Base-by-base conservation (phyloP, 768 basidiomycete species). In the Termitomyces sp. region DNA sequence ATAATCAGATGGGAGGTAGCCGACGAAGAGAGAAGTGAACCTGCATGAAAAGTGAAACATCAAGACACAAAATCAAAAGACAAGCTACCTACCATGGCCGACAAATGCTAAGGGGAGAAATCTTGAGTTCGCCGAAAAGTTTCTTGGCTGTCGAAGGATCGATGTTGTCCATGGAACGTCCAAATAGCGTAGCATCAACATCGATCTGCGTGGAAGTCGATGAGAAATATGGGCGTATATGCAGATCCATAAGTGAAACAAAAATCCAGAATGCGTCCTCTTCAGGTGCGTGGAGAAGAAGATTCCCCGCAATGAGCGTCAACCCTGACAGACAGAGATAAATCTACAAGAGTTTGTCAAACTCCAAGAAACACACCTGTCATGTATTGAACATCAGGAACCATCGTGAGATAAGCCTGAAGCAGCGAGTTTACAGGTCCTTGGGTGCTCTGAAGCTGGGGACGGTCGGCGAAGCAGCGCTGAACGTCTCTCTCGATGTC, bases 251-350 rank as follows among this genome's bases (percentile, higher is more conserved):
- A 61, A 93, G 73, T 3, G 90, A 90, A 1, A 90, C 79, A 66
- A 93, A 92, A 20, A 89, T 92, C 91, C 91, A 94, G 69, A 94
- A 94, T 0, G 89, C 91, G 62, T 94, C 92, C 67, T 94, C 92
- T 61, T 94, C 91, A 0, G 91, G 92, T 0, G 89, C 82, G 48
- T 88, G 83, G 9, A 87, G 71, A 0, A 93, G 71, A 47, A 93
- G 72, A 60, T 90, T 85, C 2, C 88, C 88, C 22, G 85, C 81
- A 53, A 92, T 85, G 12, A 81, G 74, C 7, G 86, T 82, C 39
- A 93, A 71, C 4, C 87, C 91, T 91, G 55, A 2, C 47, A 49
- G 28, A 4, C n/a, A n/a, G n/a, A 5, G 33, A 18, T 36, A 20
- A 62, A 36, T 55, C 39, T 18, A 63, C 1, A 47, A 39, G 33